Base-by-base conservation (phyloP, 1,284 basidiomycete species). In the Xerocomus minutiporus region DNA sequence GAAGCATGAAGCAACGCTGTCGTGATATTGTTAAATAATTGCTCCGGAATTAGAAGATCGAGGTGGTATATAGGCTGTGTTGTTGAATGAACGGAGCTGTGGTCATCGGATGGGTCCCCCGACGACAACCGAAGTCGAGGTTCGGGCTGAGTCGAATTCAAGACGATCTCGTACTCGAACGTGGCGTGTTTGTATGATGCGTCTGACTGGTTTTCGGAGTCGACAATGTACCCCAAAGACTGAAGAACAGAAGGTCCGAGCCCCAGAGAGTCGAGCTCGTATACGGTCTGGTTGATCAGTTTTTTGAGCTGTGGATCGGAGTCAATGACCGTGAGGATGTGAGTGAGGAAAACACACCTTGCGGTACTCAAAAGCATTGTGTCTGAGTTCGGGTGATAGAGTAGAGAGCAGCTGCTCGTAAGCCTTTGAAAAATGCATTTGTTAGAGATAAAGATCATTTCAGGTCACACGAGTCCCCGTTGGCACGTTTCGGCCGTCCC, bases 341-440 rank as follows among this genome's bases (percentile, higher is more conserved):
- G 20, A 20, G 2, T 20, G 20, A 20, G 20, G 20, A 20, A 20
- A 20, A 20, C 72, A 46, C 52, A 90, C 90, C 75, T 88, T 83
- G 42, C 90, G 79, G 68, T 97, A 97, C 64, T 95, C 87, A 53
- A 97, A 88, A 0, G 91, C 88, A 69, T 84, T 84, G 26, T 85
- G 75, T 25, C 85, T 78, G 58, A 92, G 76, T 57, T 90, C 87
- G 43, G 82, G 81, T 0, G 91, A 90, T 8, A 92, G 79, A n/a
- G 77, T 78, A 46, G 80, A 73, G 36, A 93, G 75, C 17, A 90
- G 73, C 59, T 88, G 80, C 32, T 80, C 59, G 68, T 91, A 93
- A 1, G 83, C 82, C 67, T 93, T 92, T 32, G 86, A 83, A 68
- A 89, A 93, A 70, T 91, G 90, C 91, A 93, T 91, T 6, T 42